Evolutionary conservation across 1,139 yeast species (phyloP).

Genomic region (Sugiyamaella pinicola): DNA sequence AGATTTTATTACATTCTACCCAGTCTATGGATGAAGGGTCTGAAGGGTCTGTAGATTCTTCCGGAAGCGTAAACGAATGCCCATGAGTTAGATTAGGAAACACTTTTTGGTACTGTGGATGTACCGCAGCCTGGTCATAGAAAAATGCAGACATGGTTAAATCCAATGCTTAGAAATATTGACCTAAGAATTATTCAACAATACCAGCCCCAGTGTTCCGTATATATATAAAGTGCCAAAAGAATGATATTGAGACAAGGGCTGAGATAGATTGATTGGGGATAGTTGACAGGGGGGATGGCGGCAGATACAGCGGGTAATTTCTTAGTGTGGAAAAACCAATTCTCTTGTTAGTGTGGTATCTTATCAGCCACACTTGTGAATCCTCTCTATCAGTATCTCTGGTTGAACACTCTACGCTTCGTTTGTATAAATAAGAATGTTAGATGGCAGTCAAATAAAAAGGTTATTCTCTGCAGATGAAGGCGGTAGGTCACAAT

Average conservation of each 20-base stretch:
- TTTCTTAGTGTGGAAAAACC: too few species aligned
- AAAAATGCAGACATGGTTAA: constrained; percentile 14
- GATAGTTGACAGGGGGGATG: too few species aligned
- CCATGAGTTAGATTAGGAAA: background rate
- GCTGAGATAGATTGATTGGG: background rate
- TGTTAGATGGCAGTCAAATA: background rate
- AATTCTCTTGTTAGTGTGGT: too few species aligned
- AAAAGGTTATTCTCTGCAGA: background rate
- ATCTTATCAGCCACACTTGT: too few species aligned
- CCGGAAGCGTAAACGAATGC: background rate
- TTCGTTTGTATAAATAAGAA: too few species aligned
- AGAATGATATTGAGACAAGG: background rate
- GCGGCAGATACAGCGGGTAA: too few species aligned
- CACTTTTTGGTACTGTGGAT: background rate
- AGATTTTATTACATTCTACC: constrained; percentile 21
- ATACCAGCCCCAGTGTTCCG: background rate
- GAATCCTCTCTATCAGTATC: too few species aligned
- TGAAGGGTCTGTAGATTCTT: constrained; percentile 4
- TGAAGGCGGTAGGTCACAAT: too few species aligned
- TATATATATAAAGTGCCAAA: background rate
- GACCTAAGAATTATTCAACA: background rate
- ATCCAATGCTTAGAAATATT: constrained; percentile 1
- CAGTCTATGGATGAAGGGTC: constrained; percentile 13
- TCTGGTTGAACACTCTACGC: too few species aligned
- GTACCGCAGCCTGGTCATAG: constrained; percentile 8